Percentiles rank a stretch among this genome's conserved stretches.
Evolutionary conservation across 306 rosid genomes (phyloP).

Genomic region (Canavalia gladiata): DNA sequence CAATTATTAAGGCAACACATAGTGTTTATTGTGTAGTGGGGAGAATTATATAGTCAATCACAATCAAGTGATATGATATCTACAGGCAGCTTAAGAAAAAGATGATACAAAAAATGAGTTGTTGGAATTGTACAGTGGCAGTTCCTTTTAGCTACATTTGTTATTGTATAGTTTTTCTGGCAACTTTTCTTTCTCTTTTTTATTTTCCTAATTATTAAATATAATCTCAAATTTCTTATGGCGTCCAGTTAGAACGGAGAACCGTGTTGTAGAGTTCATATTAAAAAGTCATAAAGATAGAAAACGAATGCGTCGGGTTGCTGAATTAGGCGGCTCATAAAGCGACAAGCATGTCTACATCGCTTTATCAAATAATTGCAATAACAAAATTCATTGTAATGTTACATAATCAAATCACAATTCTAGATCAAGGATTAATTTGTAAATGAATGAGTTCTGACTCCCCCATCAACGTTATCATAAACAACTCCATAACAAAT

Average conservation of each 20-base stretch:
- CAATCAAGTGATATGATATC: slow-evolving; percentile 33
- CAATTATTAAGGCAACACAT: slow-evolving; percentile 55
- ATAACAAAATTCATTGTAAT: background rate
- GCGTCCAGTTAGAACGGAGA: slow-evolving; percentile 14
- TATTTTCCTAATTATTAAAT: slow-evolving; percentile 4
- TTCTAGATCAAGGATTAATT: background rate
- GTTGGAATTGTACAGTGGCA: slow-evolving; percentile 41
- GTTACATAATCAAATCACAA: background rate
- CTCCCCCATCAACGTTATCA: background rate
- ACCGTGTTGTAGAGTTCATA: slow-evolving; percentile 19
- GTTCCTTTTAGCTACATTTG: slow-evolving; percentile 35
- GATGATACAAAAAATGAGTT: background rate
- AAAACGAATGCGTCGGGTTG: background rate
- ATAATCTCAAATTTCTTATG: slow-evolving; percentile 1
- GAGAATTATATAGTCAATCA: slow-evolving; percentile 51
- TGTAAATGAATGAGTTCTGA: background rate
- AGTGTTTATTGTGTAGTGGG: slow-evolving; percentile 50
- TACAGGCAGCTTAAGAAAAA: slow-evolving; percentile 16
- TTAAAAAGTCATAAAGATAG: background rate
- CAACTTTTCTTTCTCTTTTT: slow-evolving; percentile 26
- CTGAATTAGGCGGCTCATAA: slow-evolving; percentile 39
- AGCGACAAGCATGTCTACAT: slow-evolving; percentile 39
- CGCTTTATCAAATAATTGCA: slow-evolving; percentile 32
- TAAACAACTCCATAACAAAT: background rate
- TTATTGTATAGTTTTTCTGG: background rate